phyloP scores from a whole-genome alignment of 2,329 filamentous ascomycete genomes.

The Xylariaceae sp. region DNA sequence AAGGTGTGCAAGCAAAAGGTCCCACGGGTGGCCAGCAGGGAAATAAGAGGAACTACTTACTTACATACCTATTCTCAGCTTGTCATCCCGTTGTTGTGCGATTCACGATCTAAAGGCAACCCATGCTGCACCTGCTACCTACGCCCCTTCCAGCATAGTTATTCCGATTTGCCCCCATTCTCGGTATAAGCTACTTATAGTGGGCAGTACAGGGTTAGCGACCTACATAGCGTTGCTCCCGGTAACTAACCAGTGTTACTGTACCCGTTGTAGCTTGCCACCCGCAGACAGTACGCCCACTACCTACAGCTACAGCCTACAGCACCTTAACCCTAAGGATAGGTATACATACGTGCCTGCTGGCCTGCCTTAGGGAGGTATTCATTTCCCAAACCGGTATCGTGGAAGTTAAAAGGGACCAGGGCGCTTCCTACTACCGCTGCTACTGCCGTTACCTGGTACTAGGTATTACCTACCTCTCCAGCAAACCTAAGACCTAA shows the following conservation, averaged over 20 bases:
- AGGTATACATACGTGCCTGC: not conserved
- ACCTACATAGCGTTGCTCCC: not conserved
- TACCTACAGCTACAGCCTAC: not conserved
- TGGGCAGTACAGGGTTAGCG: not conserved
- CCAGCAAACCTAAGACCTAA: not conserved
- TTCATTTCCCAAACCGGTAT: not conserved
- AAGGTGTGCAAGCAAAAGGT: slow-evolving; percentile 8
- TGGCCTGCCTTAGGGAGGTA: not conserved
- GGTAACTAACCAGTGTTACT: slow-evolving; percentile 2
- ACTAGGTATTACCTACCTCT: not conserved
- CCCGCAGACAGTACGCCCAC: not conserved
- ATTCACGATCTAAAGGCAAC: slow-evolving; percentile 11
- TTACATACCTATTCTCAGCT: slow-evolving; percentile 13
- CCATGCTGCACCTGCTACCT: not conserved
- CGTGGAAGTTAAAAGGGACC: not conserved
- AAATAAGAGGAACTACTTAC: slow-evolving; percentile 1
- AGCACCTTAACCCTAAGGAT: not conserved
- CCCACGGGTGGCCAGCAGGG: slow-evolving; percentile 5
- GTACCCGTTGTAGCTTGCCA: not conserved
- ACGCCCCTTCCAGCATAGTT: slow-evolving; percentile 1
- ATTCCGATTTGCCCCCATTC: not conserved
- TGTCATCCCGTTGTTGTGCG: slow-evolving; percentile 4
- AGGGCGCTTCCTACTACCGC: not conserved
- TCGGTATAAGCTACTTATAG: not conserved
- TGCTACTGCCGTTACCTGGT: not conserved